Evolutionary conservation across 2,329 filamentous ascomycete genomes (phyloP), one percentile per base, ranked within the genome.

Genomic region (Neopestalotiopsis sp.): DNA sequence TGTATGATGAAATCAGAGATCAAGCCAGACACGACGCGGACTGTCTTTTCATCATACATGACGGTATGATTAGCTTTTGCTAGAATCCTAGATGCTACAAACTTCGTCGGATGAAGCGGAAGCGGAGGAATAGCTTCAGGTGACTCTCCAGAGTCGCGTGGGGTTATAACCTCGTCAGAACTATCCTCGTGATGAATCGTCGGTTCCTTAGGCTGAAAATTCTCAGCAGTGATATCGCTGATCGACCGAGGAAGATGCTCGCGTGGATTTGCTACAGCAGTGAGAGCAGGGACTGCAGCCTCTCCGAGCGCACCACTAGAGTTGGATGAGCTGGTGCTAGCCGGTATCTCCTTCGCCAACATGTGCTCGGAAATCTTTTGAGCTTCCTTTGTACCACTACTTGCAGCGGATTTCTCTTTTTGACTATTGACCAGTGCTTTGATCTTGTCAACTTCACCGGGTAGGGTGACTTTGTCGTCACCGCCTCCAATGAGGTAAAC

Each of bases 401-500:
- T 52, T 52, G 45, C n/a, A 9, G 45, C 9, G 17, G 45, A 52
- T n/a, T 52, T 68, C 75, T 67, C 45, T 52, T 10, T 9, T 17
- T 20, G 17, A 17, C n/a, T n/a, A 14, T 60, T 17, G 52, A 89
- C 73, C 10, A 80, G 82, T 6, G 75, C 74, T 4, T 79, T 84
- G 71, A 98, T 94, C 74, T 90, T 92, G 60, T 89, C 85, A 12
- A 94, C 84, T 73, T 96, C 92, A 2, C 79, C 82, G 0, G 92
- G 86, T n/a, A 91, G 90, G 0, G 93, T 95, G 40, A 98, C 84
- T 9, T 86, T 84, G 76, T 99, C 96, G 6, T 88, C 85, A 75
- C 93, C 91, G 28, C 93, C 95, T 14, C 89, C 93, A 60, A 97
- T 87, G 2, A 98, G 85, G 71, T 93, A 92, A 2, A 97, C 84